Conservation (phyloP, 768 basidiomycete species). For the Clitopilus hobsonii region DNA sequence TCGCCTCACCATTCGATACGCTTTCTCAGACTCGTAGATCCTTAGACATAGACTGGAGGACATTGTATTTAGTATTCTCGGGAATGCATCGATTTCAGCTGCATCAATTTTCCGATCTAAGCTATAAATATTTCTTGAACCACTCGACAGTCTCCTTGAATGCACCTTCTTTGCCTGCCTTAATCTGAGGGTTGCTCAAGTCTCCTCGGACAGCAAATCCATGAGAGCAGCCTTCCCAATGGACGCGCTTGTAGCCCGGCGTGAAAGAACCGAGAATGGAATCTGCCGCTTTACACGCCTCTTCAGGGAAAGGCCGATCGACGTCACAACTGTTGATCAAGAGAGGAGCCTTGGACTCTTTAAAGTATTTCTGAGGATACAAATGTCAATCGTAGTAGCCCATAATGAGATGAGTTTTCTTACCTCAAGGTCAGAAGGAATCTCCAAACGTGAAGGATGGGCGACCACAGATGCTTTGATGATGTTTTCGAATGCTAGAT, state of each 20-base stretch:
- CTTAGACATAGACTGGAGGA: too few relatives aligned
- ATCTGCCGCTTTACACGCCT: conserved; percentile 40
- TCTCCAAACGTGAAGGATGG: conserved; percentile 60
- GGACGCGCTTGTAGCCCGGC: conserved; percentile 42
- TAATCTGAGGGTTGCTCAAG: conserved; percentile 33
- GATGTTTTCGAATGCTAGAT: conserved; percentile 53
- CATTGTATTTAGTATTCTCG: too few relatives aligned
- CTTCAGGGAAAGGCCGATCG: conserved; percentile 47
- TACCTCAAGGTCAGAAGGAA: conserved; percentile 62
- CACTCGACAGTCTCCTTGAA: conserved; percentile 48
- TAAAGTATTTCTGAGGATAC: conserved; percentile 48
- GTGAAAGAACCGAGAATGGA: conserved; percentile 43
- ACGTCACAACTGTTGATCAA: conserved; percentile 63
- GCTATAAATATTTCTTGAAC: conserved; percentile 18
- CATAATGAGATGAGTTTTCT: too few relatives aligned
- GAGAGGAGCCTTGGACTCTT: conserved; percentile 44
- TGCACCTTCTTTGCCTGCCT: conserved; percentile 49
- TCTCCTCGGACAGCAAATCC: conserved; percentile 42
- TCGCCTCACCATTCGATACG: too few relatives aligned
- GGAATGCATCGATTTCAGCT: too few relatives aligned
- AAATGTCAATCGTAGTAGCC: too few relatives aligned
- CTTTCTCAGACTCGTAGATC: not conserved
- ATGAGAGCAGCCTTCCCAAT: conserved; percentile 27
- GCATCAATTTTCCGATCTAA: not conserved
- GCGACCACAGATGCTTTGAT: conserved; percentile 44